Conservation (phyloP, 164 flowering plant genomes). For the Annona squamosa region DNA sequence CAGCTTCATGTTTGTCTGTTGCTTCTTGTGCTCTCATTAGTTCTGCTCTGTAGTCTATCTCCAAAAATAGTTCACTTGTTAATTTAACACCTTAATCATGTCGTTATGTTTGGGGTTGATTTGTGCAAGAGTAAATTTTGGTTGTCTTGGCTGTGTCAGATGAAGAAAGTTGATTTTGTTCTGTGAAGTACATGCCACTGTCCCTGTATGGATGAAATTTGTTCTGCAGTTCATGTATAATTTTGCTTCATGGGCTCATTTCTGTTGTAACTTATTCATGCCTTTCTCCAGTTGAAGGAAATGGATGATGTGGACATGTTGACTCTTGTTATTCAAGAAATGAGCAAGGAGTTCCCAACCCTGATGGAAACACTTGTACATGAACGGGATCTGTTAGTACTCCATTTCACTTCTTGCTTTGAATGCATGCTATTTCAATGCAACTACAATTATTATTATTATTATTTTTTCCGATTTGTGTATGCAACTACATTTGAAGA, state of each 20-base stretch:
- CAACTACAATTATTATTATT: too few species aligned
- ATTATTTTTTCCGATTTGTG: too few species aligned
- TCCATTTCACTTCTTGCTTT: constrained; percentile 6
- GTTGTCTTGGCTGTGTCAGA: not conserved
- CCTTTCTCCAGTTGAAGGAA: constrained; percentile 61
- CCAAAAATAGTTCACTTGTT: too few species aligned
- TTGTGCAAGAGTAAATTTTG: too few species aligned
- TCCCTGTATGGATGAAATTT: not conserved
- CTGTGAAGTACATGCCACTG: not conserved
- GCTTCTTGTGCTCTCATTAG: too few species aligned
- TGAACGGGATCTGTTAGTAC: constrained; percentile 84
- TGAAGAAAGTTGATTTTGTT: not conserved
- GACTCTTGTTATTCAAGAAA: constrained; percentile 87
- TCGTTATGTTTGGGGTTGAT: too few species aligned
- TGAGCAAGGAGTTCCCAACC: constrained; percentile 90
- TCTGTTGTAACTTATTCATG: constrained; percentile 1
- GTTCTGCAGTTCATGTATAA: not conserved
- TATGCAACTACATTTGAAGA: too few species aligned
- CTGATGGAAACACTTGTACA: constrained; percentile 87
- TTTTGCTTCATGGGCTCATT: not conserved
- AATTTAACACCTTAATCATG: too few species aligned
- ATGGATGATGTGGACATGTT: constrained; percentile 89
- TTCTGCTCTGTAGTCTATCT: too few species aligned
- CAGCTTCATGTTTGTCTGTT: too few species aligned
- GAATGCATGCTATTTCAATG: too few species aligned